These are phyloP conservation scores for Apiospora koreana DNA, from an alignment of 2,329 filamentous ascomycete genomes.

Conservation along the genomic window DNA sequence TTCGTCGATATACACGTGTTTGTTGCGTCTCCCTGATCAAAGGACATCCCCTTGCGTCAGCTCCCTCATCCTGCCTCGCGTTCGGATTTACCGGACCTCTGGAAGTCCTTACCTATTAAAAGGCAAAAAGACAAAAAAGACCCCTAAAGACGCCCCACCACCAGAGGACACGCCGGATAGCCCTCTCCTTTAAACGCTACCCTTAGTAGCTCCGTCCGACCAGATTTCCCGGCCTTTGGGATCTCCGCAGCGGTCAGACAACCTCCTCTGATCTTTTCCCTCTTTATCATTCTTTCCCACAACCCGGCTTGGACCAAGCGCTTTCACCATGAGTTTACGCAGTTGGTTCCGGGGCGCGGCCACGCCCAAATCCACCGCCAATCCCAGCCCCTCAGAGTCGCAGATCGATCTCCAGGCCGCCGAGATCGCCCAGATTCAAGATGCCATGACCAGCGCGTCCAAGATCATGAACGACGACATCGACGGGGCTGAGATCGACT, in stretches of 20 bases:
- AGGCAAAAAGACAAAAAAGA: not conserved
- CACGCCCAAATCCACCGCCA: conserved; percentile 35
- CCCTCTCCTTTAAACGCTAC: not conserved
- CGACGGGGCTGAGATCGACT: conserved; percentile 73
- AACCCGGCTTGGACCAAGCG: not conserved
- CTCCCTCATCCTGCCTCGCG: not conserved
- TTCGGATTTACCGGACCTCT: conserved; percentile 3
- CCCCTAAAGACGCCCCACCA: not conserved
- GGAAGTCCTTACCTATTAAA: not conserved
- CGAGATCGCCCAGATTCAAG: conserved; percentile 57
- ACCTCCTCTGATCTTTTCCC: not conserved
- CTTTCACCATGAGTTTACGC: conserved; percentile 48
- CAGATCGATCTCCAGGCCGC: conserved; percentile 36
- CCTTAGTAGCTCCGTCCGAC: not conserved
- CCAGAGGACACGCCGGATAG: not conserved
- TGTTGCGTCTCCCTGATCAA: not conserved
- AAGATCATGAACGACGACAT: conserved; percentile 90
- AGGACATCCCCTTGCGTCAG: not conserved
- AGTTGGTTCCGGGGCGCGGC: conserved; percentile 52
- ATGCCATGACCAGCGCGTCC: conserved; percentile 64
- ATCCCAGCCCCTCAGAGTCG: conserved; percentile 33
- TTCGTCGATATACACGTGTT: not conserved
- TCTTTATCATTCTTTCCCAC: conserved; percentile 4
- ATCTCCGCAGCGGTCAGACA: not conserved
- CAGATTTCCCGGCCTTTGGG: not conserved